Percentiles rank a stretch among this genome's conserved stretches.
phyloP scores from a whole-genome alignment of 371 early-diverging fungal species.

The Umbelopsis sp. region DNA sequence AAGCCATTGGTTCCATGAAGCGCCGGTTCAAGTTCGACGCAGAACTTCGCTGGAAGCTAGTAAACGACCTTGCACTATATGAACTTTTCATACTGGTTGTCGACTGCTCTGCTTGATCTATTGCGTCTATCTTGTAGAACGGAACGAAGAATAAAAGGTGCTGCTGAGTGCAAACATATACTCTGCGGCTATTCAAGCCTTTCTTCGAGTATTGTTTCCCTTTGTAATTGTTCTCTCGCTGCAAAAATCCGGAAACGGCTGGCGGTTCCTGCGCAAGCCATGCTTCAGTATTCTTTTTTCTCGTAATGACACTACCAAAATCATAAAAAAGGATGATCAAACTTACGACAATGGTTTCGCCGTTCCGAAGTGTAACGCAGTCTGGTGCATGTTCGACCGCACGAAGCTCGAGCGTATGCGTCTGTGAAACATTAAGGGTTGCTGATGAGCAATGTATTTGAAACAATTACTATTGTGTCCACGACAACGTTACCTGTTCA shows the following conservation, averaged over 20 bases:
- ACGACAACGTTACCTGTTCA: conserved; percentile 34
- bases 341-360: conserved; percentile 29
- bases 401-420: conserved; percentile 60
- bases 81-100: neutral
- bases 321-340: conserved; percentile 2
- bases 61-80: neutral
- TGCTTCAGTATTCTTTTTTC: neutral
- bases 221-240: conserved; percentile 43
- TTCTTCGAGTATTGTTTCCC: conserved; percentile 39
- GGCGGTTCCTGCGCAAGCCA: conserved; percentile 45
- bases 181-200: conserved; percentile 24
- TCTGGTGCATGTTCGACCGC: conserved; percentile 55
- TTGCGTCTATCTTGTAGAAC: conserved; percentile 28
- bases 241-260: conserved; percentile 59
- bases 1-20: conserved; percentile 21
- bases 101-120: conserved; percentile 22
- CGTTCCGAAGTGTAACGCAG: conserved; percentile 32
- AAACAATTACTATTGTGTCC: neutral
- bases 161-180: conserved; percentile 60
- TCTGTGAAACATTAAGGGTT: conserved; percentile 31
- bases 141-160: conserved; percentile 50
- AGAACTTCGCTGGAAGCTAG: conserved; percentile 18
- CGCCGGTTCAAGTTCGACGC: conserved; percentile 4
- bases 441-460: neutral
- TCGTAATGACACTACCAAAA: neutral